Percentiles rank a stretch among this genome's conserved stretches.
Conservation (phyloP, 2,329 filamentous ascomycete genomes). For the Clonostachys chloroleuca region DNA sequence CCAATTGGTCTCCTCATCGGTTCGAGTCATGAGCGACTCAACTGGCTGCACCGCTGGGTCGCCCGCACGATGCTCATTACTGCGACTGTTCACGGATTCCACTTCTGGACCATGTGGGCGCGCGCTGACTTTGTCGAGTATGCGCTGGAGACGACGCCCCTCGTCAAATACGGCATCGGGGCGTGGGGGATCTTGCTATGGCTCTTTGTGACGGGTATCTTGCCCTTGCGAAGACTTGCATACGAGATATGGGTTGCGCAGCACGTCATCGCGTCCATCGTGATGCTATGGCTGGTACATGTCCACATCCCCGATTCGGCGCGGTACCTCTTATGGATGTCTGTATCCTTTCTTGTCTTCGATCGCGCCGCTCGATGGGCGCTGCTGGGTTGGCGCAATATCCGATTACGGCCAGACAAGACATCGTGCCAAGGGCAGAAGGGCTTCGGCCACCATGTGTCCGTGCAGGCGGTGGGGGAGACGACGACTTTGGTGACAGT, state of each 20-base stretch:
- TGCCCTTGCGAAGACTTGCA: constrained; percentile 13
- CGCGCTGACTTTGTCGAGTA: constrained; percentile 15
- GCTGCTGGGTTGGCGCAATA: constrained; percentile 16
- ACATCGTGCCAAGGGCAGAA: constrained; percentile 5
- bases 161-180: constrained; percentile 16
- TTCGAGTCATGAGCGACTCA: constrained; percentile 95
- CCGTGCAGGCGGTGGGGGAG: constrained; percentile 57
- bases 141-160: constrained; percentile 14
- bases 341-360: constrained; percentile 14
- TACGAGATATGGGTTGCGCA: constrained; percentile 19
- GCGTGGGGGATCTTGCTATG: constrained; percentile 16
- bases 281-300: constrained; percentile 11
- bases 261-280: constrained; percentile 12
- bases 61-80: constrained; percentile 52
- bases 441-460: constrained; percentile 11
- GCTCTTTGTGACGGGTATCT: constrained; percentile 12
- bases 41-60: constrained; percentile 68
- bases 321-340: constrained; percentile 17
- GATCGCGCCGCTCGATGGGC: constrained; percentile 15
- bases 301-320: constrained; percentile 16
- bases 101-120: constrained; percentile 14
- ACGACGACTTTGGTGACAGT: constrained; percentile 68
- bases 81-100: constrained; percentile 14
- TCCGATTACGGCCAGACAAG: constrained; percentile 5
- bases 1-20: constrained; percentile 76